Conservation (phyloP, 2,329 filamentous ascomycete genomes). For the Aspergillus chevalieri region DNA sequence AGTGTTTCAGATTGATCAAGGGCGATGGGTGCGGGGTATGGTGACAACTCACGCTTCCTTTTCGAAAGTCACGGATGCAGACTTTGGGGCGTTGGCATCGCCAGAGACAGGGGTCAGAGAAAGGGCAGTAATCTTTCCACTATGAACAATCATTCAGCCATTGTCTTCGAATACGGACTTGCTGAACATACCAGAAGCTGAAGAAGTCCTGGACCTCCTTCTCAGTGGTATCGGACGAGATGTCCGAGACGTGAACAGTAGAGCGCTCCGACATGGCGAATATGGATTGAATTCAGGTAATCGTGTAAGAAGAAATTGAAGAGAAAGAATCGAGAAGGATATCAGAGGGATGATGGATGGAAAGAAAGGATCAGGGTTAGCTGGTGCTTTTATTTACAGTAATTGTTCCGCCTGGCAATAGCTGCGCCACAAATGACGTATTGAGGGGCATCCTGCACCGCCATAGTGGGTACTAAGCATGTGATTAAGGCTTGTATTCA, state of each 20-base stretch:
- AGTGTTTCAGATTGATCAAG: constrained; percentile 4
- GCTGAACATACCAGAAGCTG: constrained; percentile 73
- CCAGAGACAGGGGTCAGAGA: constrained; percentile 60
- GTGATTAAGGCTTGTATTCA: constrained; percentile 2
- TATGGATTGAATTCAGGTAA: neutral
- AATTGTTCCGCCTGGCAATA: neutral
- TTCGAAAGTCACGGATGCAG: constrained; percentile 90
- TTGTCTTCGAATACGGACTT: neutral
- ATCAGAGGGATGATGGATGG: neutral
- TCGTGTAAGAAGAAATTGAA: neutral
- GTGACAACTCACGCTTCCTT: constrained; percentile 64
- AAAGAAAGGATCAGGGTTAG: constrained; percentile 2
- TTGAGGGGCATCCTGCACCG: constrained; percentile 19
- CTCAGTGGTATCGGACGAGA: constrained; percentile 73
- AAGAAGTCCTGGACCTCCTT: constrained; percentile 96
- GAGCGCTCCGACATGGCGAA: constrained; percentile 49
- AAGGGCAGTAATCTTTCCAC: constrained; percentile 84
- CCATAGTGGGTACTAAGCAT: constrained; percentile 16
- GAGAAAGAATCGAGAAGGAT: neutral
- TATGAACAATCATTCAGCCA: constrained; percentile 33
- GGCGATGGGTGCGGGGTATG: constrained; percentile 9
- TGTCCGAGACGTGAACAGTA: constrained; percentile 85
- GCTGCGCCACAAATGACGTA: constrained; percentile 33
- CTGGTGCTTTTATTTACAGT: constrained; percentile 12
- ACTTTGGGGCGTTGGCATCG: constrained; percentile 60